Evolutionary conservation across 768 basidiomycete genomes (phyloP).

Genomic region (Amanita jacksonii): DNA sequence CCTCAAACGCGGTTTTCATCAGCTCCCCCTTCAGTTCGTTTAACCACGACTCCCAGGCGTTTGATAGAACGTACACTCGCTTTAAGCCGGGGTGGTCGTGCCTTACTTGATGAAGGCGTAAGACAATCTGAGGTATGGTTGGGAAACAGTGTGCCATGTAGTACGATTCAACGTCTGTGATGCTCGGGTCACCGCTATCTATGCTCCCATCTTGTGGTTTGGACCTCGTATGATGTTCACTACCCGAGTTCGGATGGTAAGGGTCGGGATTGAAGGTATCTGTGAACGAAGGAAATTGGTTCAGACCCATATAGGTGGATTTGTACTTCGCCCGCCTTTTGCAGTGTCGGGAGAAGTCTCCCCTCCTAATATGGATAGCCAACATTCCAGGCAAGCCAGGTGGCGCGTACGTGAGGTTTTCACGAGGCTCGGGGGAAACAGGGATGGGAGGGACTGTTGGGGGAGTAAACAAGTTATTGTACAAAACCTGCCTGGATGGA

Average conservation of each 20-base stretch:
- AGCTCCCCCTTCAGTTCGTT: background rate
- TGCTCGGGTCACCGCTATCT: background rate
- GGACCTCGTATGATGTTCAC: background rate
- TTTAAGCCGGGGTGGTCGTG: conserved; percentile 17
- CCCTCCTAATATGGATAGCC: conserved; percentile 46
- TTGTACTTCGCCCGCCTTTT: conserved; percentile 36
- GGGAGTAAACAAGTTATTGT: conserved; percentile 3
- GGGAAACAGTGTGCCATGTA: conserved; percentile 29
- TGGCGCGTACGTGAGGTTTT: conserved; percentile 10
- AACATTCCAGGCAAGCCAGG: conserved; percentile 32
- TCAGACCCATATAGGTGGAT: conserved; percentile 39
- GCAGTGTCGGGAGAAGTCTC: conserved; percentile 50
- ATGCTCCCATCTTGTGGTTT: background rate
- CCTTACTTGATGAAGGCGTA: conserved; percentile 22
- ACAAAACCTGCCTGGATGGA: conserved; percentile 15
- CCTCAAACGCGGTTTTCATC: background rate
- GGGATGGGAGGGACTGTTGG: conserved; percentile 5
- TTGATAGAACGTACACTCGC: conserved; percentile 15
- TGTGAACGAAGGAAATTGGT: conserved; percentile 28
- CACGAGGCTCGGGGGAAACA: background rate
- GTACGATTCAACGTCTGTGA: background rate
- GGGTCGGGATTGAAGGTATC: conserved; percentile 31
- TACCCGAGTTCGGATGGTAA: background rate
- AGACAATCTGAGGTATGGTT: conserved; percentile 26
- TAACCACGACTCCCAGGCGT: conserved; percentile 6